Base-by-base conservation (phyloP, 306 rosid genomes). In the Benincasa hispida region DNA sequence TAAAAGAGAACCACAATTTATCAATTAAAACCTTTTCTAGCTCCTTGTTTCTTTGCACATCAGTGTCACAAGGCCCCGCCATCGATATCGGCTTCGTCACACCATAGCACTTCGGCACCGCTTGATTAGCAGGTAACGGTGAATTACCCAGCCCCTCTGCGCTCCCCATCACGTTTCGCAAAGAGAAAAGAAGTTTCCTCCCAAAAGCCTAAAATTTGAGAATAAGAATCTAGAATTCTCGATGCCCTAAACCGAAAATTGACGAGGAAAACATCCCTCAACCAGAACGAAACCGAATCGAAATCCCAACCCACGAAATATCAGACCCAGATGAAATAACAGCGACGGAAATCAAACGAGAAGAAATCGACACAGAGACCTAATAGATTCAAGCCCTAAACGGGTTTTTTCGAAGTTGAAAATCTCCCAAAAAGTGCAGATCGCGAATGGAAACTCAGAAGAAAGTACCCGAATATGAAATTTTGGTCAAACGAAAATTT, bases 1-100 rank as follows among this genome's bases (percentile, higher is more conserved):
- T 15, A 55, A 1, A 56, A 56, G 21, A 8, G 14, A 21, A 78
- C 48, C 18, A 10, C 12, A 28, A 63, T 25, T 48, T 4, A 48
- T n/a, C 3, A 79, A 80, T 37, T 17, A 63, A 13, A 66, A 92
- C 98, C 96, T 90, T 92, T 70, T 92, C 87, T 30, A 90, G 79
- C 72, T 87, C 84, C 15, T 30, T 37, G 77, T 79, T 86, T 58
- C 86, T 83, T 65, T 85, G 88, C 22, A 76, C 62, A 65, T 92
- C 98, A 57, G 79, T 51, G 35, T 34, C 81, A 1, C 78, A 80
- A 1, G 98, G 96, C 13, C 90, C 92, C 37, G 96, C 88, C 79
- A 19, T 73, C 24, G 96, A 88, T 72, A 90, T 82, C 3, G 98
- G 87, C 76, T 87, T 84, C 1, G 98, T 90, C 54, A 90, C 93